Conservation (phyloP, 306 rosid genomes). For the Cicer cuneatum region DNA sequence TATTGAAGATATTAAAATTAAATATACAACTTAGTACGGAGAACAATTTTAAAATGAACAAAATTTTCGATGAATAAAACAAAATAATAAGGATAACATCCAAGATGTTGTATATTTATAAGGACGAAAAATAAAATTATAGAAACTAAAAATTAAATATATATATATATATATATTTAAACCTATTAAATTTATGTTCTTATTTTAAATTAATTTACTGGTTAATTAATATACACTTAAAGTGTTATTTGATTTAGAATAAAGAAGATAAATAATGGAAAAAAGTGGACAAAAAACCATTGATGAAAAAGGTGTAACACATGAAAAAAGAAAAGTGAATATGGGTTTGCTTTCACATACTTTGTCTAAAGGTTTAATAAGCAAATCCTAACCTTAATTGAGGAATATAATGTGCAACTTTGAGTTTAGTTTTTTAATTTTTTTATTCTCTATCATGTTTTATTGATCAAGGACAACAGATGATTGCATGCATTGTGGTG, state of each 20-base stretch:
- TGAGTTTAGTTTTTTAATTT: background rate
- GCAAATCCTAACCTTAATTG: conserved; percentile 19
- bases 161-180: too few species aligned
- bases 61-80: too few species aligned
- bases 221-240: background rate
- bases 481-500: too few species aligned
- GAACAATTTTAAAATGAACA: too few species aligned
- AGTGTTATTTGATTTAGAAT: background rate
- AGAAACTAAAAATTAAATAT: too few species aligned
- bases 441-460: too few species aligned
- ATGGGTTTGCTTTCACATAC: background rate
- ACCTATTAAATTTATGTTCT: background rate
- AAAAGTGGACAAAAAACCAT: background rate
- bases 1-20: too few species aligned
- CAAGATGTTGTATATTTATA: too few species aligned
- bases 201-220: background rate
- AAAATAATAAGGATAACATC: too few species aligned
- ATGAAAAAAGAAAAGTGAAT: background rate
- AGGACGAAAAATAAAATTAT: too few species aligned
- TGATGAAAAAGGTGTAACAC: background rate
- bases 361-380: background rate
- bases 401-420: conserved; percentile 11
- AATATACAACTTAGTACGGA: too few species aligned
- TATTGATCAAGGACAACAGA: too few species aligned
- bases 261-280: background rate